Percentiles rank a stretch among this genome's conserved stretches.
Evolutionary conservation across 768 basidiomycete species (phyloP).

Genomic region (Kwoniella heveanensis): DNA sequence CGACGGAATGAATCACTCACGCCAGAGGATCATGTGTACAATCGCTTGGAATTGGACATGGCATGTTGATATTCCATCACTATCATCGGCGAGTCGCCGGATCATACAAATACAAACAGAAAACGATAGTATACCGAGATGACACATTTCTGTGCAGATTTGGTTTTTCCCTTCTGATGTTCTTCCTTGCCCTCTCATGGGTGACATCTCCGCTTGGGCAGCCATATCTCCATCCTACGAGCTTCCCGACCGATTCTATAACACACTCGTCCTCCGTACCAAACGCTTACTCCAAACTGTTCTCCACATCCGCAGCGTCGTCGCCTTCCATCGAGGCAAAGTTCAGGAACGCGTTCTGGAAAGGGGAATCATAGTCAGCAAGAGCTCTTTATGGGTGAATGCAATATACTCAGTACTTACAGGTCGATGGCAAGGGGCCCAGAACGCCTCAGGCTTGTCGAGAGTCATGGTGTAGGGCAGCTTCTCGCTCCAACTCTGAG

Average conservation of each 20-base stretch:
- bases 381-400: neutral
- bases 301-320: constrained; percentile 93
- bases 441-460: constrained; percentile 92
- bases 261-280: too few species aligned
- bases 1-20: too few species aligned
- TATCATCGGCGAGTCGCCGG: neutral
- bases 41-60: neutral
- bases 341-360: constrained; percentile 76
- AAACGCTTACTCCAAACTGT: constrained; percentile 72
- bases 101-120: constrained; percentile 2
- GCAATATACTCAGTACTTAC: constrained; percentile 56
- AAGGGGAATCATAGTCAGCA: neutral
- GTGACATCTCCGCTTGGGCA: too few species aligned
- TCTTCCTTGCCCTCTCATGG: neutral
- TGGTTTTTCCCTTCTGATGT: neutral
- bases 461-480: constrained; percentile 79
- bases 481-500: constrained; percentile 83
- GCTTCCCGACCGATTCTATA: too few species aligned
- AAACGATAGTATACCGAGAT: neutral
- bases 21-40: neutral
- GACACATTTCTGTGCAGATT: neutral
- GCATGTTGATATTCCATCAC: neutral
- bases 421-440: constrained; percentile 93
- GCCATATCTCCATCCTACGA: neutral
- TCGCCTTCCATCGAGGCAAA: constrained; percentile 90